These are phyloP conservation scores for Triticum turgidum DNA, from an alignment of 176 grass and related monocot species.

Conservation along the genomic window DNA sequence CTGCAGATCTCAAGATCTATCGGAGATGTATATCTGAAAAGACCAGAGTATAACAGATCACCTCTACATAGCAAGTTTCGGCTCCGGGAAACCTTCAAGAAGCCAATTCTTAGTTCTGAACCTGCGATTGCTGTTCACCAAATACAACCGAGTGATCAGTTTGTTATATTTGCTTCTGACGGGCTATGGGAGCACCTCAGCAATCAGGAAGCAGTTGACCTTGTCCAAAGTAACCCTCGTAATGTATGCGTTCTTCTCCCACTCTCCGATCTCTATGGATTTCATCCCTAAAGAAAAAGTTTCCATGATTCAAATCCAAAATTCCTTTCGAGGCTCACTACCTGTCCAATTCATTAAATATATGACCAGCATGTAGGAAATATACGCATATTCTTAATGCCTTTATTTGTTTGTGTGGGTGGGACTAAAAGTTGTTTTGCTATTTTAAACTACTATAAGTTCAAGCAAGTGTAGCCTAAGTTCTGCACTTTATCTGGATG, in stretches of 20 bases:
- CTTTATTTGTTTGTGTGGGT: background rate
- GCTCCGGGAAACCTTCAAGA: constrained; percentile 68
- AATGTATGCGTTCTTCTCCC: constrained; percentile 63
- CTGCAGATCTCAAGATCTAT: constrained; percentile 90
- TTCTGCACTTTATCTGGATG: background rate
- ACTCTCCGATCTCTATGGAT: background rate
- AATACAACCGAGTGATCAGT: constrained; percentile 64
- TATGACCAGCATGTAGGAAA: background rate
- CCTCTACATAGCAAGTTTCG: constrained; percentile 76
- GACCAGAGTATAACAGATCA: constrained; percentile 70
- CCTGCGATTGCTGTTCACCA: constrained; percentile 69
- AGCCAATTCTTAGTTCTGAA: constrained; percentile 75
- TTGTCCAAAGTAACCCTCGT: constrained; percentile 66
- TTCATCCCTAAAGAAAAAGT: background rate
- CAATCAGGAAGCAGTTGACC: constrained; percentile 84
- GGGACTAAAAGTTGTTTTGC: background rate
- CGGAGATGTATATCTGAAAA: constrained; percentile 87
- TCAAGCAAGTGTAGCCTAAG: background rate
- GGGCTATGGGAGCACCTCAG: constrained; percentile 90
- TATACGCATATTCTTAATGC: background rate
- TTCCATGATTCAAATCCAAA: background rate
- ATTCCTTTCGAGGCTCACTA: background rate
- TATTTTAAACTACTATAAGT: background rate
- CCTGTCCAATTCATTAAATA: background rate
- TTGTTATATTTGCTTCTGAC: constrained; percentile 95